Conservation (phyloP, 495 filamentous ascomycete species). For the Penicillium fimorum region DNA sequence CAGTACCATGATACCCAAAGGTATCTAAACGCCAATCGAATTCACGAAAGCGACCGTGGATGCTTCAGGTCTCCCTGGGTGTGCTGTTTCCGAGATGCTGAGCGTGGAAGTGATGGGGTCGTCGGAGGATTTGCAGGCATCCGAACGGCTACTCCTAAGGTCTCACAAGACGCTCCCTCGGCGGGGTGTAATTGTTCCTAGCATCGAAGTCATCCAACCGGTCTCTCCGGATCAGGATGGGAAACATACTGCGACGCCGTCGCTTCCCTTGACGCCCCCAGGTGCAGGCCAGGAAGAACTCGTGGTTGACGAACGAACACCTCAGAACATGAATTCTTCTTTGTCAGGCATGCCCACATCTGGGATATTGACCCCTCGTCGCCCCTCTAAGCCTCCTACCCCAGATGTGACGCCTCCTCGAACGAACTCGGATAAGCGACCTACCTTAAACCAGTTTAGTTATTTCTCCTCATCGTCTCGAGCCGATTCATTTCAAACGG, state of each 20-base stretch:
- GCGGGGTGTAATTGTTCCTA: conserved; percentile 29
- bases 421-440: conserved; percentile 43
- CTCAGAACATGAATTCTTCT: conserved; percentile 26
- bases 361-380: conserved; percentile 54
- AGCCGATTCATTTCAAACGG: conserved; percentile 72
- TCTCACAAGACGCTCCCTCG: conserved; percentile 49
- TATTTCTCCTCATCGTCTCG: conserved; percentile 49
- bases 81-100: conserved; percentile 32
- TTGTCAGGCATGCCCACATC: conserved; percentile 23
- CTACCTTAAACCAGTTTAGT: conserved; percentile 35
- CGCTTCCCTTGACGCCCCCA: conserved; percentile 44
- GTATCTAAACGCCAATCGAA: not conserved
- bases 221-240: conserved; percentile 27
- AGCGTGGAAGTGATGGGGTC: conserved; percentile 34
- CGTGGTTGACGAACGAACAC: conserved; percentile 23
- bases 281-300: conserved; percentile 27
- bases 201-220: conserved; percentile 28
- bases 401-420: conserved; percentile 72
- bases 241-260: conserved; percentile 27
- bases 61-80: not conserved
- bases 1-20: conserved; percentile 10
- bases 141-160: conserved; percentile 38
- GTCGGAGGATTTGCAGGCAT: conserved; percentile 32
- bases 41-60: conserved; percentile 1
- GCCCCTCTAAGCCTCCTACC: conserved; percentile 67